A percentile compares a stretch with the other conserved stretches of the same genome.
phyloP scores from a whole-genome alignment of 139 green algal species.

The Coccomyxa sp. region DNA sequence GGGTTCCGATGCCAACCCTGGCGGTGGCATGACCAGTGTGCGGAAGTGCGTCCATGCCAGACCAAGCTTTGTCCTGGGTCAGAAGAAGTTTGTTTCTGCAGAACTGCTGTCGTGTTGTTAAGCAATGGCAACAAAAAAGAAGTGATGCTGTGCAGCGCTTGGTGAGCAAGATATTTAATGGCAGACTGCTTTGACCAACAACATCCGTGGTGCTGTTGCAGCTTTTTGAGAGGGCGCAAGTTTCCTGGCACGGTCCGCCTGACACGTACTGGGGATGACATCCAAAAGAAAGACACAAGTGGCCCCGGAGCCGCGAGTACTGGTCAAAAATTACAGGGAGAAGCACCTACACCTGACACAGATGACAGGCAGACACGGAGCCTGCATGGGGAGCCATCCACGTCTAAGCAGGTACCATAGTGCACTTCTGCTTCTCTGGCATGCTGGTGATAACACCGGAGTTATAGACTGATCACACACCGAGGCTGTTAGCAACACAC shows the following conservation, averaged over 20 bases:
- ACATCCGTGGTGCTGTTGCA: neutral
- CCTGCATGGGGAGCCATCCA: neutral
- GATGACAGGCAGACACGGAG: slow-evolving; percentile 8
- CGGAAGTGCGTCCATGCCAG: neutral
- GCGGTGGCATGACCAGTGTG: neutral
- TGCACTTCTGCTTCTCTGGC: too few relatives aligned
- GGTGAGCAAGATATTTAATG: too few relatives aligned
- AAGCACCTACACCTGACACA: neutral
- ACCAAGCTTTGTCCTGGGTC: too few relatives aligned
- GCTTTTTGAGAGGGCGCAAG: slow-evolving; percentile 16
- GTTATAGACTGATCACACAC: too few relatives aligned
- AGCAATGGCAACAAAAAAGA: too few relatives aligned
- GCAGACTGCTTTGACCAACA: too few relatives aligned
- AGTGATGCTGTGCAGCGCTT: too few relatives aligned
- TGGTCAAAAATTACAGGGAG: neutral
- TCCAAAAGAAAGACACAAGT: neutral
- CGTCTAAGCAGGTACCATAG: neutral
- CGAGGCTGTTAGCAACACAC: too few relatives aligned
- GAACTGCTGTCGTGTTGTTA: too few relatives aligned
- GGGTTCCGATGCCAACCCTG: neutral
- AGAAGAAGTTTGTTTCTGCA: too few relatives aligned
- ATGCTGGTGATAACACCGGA: too few relatives aligned
- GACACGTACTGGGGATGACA: slow-evolving; percentile 2
- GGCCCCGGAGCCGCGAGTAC: neutral
- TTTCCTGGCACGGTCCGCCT: slow-evolving; percentile 19